phyloP scores from a whole-genome alignment of 352 stramenopile genomes.

The Sclerospora graminicola region DNA sequence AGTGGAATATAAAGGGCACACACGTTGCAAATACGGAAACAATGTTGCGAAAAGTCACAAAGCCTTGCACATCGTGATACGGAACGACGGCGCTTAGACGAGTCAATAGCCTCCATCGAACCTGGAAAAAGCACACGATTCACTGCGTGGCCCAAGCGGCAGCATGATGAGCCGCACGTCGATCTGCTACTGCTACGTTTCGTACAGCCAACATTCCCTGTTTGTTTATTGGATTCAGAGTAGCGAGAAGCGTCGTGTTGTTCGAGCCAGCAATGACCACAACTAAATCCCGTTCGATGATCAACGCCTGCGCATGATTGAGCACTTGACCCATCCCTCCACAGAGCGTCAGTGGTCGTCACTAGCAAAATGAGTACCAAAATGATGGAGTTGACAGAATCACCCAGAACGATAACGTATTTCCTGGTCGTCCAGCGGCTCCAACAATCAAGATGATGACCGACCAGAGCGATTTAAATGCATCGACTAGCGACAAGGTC shows the following conservation, averaged over 20 bases:
- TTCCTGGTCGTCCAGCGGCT: constrained; percentile 67
- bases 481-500: constrained; percentile 58
- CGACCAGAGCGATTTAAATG: constrained; percentile 47
- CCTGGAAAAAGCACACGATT: no score
- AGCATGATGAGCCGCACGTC: no score
- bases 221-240: no score
- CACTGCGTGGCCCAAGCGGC: no score
- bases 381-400: constrained; percentile 42
- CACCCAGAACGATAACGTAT: constrained; percentile 59
- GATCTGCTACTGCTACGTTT: no score
- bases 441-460: constrained; percentile 43
- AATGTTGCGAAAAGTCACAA: no score
- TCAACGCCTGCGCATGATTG: constrained; percentile 62
- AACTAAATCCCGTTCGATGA: constrained; percentile 82
- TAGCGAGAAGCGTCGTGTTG: constrained; percentile 29
- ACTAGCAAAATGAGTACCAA: constrained; percentile 47
- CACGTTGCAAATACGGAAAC: no score
- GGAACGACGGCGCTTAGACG: no score
- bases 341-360: constrained; percentile 50
- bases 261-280: constrained; percentile 50
- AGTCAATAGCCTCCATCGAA: no score
- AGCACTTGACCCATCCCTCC: constrained; percentile 69
- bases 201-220: no score
- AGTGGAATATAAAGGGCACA: no score
- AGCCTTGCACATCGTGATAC: no score